phyloP scores from a whole-genome alignment of 495 filamentous ascomycete genomes.

The Pseudomonodictys pantanalensis region DNA sequence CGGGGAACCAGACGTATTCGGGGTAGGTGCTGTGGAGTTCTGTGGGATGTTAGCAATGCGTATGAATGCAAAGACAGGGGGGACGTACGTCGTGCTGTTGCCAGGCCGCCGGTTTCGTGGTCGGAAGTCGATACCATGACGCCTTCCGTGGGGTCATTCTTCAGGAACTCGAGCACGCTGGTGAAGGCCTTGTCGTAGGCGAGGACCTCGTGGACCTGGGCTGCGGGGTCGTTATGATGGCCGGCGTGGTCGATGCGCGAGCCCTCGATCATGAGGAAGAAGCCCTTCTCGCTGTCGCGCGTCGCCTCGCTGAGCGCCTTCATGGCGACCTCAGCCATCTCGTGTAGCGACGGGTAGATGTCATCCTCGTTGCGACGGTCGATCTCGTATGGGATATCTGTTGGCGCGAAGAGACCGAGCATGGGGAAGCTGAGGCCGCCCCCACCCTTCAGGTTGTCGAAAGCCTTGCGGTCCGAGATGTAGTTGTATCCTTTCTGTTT shows the following conservation, averaged over 20 bases:
- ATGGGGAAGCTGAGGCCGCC: conserved; percentile 72
- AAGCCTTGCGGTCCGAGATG: conserved; percentile 65
- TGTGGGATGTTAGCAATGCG: conserved; percentile 19
- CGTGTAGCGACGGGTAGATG: conserved; percentile 81
- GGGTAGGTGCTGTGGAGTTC: conserved; percentile 65
- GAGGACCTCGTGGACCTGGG: conserved; percentile 90
- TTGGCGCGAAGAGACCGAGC: conserved; percentile 78
- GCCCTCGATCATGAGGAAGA: conserved; percentile 98
- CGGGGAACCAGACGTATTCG: conserved; percentile 83
- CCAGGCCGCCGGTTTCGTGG: conserved; percentile 90
- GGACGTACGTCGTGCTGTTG: conserved; percentile 68
- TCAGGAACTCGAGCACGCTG: conserved; percentile 78
- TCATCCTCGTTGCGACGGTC: conserved; percentile 76
- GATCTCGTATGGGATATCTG: conserved; percentile 88
- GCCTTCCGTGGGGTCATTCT: conserved; percentile 66
- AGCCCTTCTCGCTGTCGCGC: conserved; percentile 79
- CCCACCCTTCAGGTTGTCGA: conserved; percentile 73
- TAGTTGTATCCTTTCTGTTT: conserved; percentile 77
- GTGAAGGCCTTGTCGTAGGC: conserved; percentile 87
- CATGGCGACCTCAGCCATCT: conserved; percentile 85
- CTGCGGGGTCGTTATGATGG: conserved; percentile 90
- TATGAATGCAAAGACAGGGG: background rate
- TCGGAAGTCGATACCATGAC: conserved; percentile 87
- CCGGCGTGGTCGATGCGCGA: conserved; percentile 95
- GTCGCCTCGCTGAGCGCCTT: conserved; percentile 79